Evolutionary conservation across 1,284 basidiomycete species (phyloP).

Genomic region (Ustilago esculenta): DNA sequence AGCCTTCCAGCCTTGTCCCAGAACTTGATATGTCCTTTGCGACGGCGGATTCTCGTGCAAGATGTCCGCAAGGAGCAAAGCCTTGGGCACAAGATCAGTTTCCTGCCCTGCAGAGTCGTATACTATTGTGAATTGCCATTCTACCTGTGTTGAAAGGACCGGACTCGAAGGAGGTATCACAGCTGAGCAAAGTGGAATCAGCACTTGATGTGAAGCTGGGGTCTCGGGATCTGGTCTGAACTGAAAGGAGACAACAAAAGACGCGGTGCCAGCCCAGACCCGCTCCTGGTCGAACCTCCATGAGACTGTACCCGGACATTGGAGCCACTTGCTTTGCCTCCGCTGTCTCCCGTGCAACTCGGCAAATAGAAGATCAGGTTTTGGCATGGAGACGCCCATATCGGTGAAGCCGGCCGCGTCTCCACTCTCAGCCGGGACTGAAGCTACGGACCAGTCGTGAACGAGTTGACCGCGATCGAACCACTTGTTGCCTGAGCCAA

Average conservation of each 20-base stretch:
- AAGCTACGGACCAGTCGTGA: constrained; percentile 8
- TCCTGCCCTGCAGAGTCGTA: too few relatives aligned
- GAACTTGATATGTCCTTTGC: too few relatives aligned
- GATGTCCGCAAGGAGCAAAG: too few relatives aligned
- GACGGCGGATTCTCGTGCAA: too few relatives aligned
- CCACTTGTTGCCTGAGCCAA: constrained; percentile 53
- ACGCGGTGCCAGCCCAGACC: constrained; percentile 17
- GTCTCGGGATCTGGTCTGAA: neutral
- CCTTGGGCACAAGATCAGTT: too few relatives aligned
- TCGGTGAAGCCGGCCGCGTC: constrained; percentile 34
- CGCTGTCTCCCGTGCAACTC: constrained; percentile 1
- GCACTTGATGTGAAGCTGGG: neutral
- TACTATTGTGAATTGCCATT: constrained; percentile 16
- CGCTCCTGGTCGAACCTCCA: constrained; percentile 21
- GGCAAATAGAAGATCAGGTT: constrained; percentile 35
- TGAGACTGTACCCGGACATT: neutral
- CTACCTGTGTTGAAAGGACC: too few relatives aligned
- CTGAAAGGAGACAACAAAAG: constrained; percentile 3
- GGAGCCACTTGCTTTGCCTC: too few relatives aligned
- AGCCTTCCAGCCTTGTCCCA: constrained; percentile 10
- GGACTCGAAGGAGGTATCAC: too few relatives aligned
- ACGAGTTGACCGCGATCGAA: constrained; percentile 43
- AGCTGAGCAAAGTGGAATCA: constrained; percentile 22
- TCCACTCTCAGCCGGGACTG: neutral
- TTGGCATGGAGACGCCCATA: constrained; percentile 39